Evolutionary conservation across 169 alveolate species (phyloP), one percentile per base, ranked within the genome.

Genomic region (Babesia bovis): DNA sequence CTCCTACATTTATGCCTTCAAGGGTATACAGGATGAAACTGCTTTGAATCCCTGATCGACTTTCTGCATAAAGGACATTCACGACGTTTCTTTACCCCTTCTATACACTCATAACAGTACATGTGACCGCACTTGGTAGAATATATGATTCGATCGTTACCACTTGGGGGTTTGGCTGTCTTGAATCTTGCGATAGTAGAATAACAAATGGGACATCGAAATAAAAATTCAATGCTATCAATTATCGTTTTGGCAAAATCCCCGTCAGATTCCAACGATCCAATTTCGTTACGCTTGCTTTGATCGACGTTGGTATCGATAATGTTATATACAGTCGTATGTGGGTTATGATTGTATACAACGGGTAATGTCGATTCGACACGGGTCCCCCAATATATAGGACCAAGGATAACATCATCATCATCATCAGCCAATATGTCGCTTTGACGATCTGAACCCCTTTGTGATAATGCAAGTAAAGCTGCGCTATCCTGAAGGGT

Each of bases 81-180:
- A 2, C 81, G 47, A 12, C 84, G 41, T 21, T 58, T 63, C 42
- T 36, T 72, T 7, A 81, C 88, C 13, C 66, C 49, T 23, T 81
- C 88, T 36, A 81, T 81, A 28, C 88, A 81, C 17, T 81, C 84
- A 36, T 36, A 70, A 71, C 88, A 81, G 36, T 60, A 81, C 65
- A 81, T 63, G 56, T 81, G 88, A 15, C 88, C 88, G 33, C 88
- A 81, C 35, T 71, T 71, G 44, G 88, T 81, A 23, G 88, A 81
- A 45, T 81, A 81, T 53, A 81, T 81, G 21, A 81, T 68, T 38
- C 82, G 63, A 52, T 69, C 83, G 41, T 60, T 81, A 7, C 71
- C 74, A 44, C 49, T 81, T 0, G 84, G 84, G 55, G 52, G 26
- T 65, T 70, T 78, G 40, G 82, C 82, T 13, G 88, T 70, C 38